Percentiles rank a stretch among this genome's conserved stretches.
Evolutionary conservation across 2,329 filamentous ascomycete genomes (phyloP).

Genomic region (Fusarium heterosporum): DNA sequence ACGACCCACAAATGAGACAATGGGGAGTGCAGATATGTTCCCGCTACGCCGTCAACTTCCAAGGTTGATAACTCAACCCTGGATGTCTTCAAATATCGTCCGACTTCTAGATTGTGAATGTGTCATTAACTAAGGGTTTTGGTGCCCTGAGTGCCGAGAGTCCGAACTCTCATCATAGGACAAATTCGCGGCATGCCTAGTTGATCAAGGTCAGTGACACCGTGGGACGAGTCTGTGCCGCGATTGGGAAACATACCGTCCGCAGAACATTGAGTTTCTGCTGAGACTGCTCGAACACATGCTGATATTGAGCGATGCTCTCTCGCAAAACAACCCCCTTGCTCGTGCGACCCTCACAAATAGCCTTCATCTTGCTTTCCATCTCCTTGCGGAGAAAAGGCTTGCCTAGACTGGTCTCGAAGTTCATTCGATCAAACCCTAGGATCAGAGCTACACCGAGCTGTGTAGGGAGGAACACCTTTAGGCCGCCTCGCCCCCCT

Average conservation of each 20-base stretch:
- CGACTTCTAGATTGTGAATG: conserved; percentile 34
- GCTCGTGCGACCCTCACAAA: conserved; percentile 87
- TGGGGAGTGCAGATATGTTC: conserved; percentile 31
- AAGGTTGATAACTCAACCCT: conserved; percentile 32
- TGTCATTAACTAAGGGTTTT: conserved; percentile 44
- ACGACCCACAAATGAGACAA: conserved; percentile 33
- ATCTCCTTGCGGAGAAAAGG: conserved; percentile 98
- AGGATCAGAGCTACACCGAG: conserved; percentile 92
- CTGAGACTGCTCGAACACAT: conserved; percentile 85
- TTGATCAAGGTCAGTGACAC: conserved; percentile 34
- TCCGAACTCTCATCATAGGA: conserved; percentile 36
- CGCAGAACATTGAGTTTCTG: conserved; percentile 77
- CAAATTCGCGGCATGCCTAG: conserved; percentile 56
- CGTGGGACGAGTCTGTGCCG: conserved; percentile 1
- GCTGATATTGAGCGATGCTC: conserved; percentile 86
- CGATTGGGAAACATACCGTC: conserved; percentile 60
- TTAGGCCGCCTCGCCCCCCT: conserved; percentile 65
- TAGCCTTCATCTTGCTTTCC: conserved; percentile 96
- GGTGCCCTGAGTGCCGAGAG: conserved; percentile 39
- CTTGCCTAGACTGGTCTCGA: conserved; percentile 92
- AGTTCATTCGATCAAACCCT: conserved; percentile 93
- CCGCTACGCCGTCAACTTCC: conserved; percentile 36
- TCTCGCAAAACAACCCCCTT: conserved; percentile 81
- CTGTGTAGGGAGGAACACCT: conserved; percentile 92
- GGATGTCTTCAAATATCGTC: conserved; percentile 18